Conservation (phyloP, 352 stramenopile genomes). For the Hyaloperonospora arabidopsidis region DNA sequence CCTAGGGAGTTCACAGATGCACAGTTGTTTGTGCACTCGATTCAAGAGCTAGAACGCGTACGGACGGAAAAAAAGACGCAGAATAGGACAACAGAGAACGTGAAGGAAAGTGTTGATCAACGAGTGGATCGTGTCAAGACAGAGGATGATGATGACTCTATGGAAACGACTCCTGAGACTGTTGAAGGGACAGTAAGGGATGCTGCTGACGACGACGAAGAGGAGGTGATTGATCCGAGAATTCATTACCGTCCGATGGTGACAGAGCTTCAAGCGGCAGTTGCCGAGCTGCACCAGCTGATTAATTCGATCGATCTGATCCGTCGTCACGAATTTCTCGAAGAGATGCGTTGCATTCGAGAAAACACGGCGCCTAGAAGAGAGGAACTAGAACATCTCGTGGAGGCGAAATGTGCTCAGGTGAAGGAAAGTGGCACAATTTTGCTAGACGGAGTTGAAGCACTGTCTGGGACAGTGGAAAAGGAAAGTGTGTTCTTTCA, state of each 20-base stretch:
- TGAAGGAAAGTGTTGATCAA: conserved; percentile 8
- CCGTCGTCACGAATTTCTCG: conserved; percentile 62
- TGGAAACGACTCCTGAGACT: conserved; percentile 17
- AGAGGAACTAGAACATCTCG: conserved; percentile 70
- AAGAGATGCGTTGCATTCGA: conserved; percentile 81
- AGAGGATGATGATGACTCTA: conserved; percentile 30
- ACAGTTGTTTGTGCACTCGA: conserved; percentile 77
- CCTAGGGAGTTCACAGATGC: conserved; percentile 73
- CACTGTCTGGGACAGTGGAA: conserved; percentile 54
- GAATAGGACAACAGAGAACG: conserved; percentile 28
- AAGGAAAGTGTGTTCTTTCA: conserved; percentile 85
- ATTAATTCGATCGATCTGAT: conserved; percentile 87
- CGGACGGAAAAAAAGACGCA: conserved; percentile 56
- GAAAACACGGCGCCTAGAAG: conserved; percentile 78
- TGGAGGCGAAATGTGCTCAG: conserved; percentile 69
- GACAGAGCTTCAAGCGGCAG: conserved; percentile 62
- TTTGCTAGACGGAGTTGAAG: conserved; percentile 61
- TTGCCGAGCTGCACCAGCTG: conserved; percentile 75
- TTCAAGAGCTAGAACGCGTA: conserved; percentile 67
- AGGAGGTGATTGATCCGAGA: conserved; percentile 79
- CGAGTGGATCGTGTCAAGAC: conserved; percentile 21
- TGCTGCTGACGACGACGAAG: conserved; percentile 23
- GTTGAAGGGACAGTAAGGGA: conserved; percentile 20
- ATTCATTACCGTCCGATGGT: conserved; percentile 85
- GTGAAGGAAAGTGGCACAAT: conserved; percentile 73